Evolutionary conservation across 345 rosid species (phyloP).

Genomic region (Citrus cavaleriei): DNA sequence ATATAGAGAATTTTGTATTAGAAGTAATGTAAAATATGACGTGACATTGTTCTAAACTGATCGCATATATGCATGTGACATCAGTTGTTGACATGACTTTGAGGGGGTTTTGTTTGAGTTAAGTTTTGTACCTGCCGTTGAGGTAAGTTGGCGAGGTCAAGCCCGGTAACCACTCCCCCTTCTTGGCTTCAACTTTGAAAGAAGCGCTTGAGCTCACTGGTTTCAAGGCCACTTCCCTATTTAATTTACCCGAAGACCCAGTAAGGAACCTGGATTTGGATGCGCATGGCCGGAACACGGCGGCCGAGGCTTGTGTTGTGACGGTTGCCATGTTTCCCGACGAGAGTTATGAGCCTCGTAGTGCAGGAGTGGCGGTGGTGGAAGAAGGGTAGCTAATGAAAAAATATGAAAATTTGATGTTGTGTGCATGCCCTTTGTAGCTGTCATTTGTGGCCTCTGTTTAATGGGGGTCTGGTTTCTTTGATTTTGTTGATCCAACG

Average conservation of each 20-base stretch:
- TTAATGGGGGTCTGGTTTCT: slow-evolving; percentile 15
- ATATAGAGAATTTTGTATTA: no score
- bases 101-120: neutral
- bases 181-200: slow-evolving; percentile 77
- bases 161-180: slow-evolving; percentile 98
- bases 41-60: no score
- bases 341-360: neutral
- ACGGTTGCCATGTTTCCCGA: slow-evolving; percentile 61
- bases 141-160: slow-evolving; percentile 78
- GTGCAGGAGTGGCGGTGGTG: neutral
- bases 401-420: neutral
- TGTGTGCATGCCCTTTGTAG: slow-evolving; percentile 23
- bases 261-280: slow-evolving; percentile 61
- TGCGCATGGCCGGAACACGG: slow-evolving; percentile 67
- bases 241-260: slow-evolving; percentile 52
- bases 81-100: neutral
- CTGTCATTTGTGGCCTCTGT: slow-evolving; percentile 34
- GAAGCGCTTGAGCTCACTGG: slow-evolving; percentile 30
- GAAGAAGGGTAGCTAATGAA: neutral
- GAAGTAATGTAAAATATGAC: no score
- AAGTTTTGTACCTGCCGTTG: slow-evolving; percentile 58
- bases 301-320: slow-evolving; percentile 83
- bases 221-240: slow-evolving; percentile 43
- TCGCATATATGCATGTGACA: neutral
- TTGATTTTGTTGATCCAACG: slow-evolving; percentile 26